A percentile compares a stretch with the other conserved stretches of the same genome.
These are phyloP conservation scores for Spergularia bocconei DNA, from an alignment of 148 eudicot species.

Conservation along the genomic window DNA sequence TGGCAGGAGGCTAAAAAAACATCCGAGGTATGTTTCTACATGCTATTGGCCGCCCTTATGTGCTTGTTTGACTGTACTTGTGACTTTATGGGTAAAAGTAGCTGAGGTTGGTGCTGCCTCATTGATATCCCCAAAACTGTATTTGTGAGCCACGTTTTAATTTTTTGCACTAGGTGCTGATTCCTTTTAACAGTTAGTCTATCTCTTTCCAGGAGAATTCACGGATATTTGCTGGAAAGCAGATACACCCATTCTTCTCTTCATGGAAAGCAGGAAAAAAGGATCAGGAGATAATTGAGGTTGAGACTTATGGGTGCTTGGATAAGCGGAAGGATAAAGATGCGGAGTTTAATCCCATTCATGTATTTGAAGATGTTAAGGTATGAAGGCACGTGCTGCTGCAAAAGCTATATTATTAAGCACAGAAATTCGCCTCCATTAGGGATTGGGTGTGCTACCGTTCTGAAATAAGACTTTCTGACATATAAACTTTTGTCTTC, in stretches of 20 bases:
- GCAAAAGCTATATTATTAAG: constrained; percentile 3
- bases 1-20: constrained; percentile 75
- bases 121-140: background rate
- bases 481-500: constrained; percentile 16
- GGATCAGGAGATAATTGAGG: constrained; percentile 38
- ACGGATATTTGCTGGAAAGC: constrained; percentile 75
- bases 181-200: background rate
- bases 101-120: constrained; percentile 1
- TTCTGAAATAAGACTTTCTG: background rate
- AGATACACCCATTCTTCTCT: constrained; percentile 89
- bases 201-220: constrained; percentile 73
- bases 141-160: background rate
- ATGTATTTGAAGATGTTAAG: constrained; percentile 70
- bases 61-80: constrained; percentile 7
- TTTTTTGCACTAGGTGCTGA: background rate
- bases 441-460: background rate
- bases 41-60: background rate
- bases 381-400: constrained; percentile 30
- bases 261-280: constrained; percentile 55
- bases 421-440: background rate
- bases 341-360: constrained; percentile 59
- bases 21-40: constrained; percentile 61
- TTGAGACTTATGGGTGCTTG: constrained; percentile 38
- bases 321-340: constrained; percentile 39
- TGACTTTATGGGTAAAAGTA: background rate